Base-by-base conservation (phyloP, 2,329 filamentous ascomycete genomes). In the Monilinia fructigena region DNA sequence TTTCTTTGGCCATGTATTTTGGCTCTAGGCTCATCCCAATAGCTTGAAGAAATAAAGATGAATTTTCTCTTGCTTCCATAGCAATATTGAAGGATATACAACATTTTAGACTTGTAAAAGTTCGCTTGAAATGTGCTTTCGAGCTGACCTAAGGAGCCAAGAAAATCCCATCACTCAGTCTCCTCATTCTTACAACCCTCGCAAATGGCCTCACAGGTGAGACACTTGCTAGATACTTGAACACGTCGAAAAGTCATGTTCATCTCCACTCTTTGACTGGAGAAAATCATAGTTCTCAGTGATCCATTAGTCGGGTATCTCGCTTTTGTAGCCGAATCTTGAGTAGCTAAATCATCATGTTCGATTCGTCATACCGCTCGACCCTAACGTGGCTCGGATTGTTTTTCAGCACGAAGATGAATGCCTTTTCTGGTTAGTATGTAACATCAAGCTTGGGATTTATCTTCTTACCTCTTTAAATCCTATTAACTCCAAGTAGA, bases 221-320 rank as follows among this genome's bases (percentile, higher is more conserved):
- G 53, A 2, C 53, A 64, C 18, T 54, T 38, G 10, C 31, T 48
- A 12, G 16, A 38, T 54, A 47, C n/a, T 10, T 1, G 0, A 14
- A 18, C 12, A 8, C 14, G 26, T 26, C 23, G 23, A 16, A 76
- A 76, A 3, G 75, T 61, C 71, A 76, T 74, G 59, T 74, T 75
- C 73, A 77, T 76, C 20, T 72, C 72, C 5, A 75, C 74, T 35
- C 68, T 66, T 55, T 77, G 75, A 14, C 75, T 74, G 75, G 76
- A 28, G 35, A 67, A 50, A 77, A 75, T 23, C 72, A 75, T 18
- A 42, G 52, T 2, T 71, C 61, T 74, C 74, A 76, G 4, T 70
- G 55, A 40, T 42, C 53, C 1, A 55, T 18, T 1, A 76, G 60
- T 67, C 74, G 60, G n/a, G 77, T 65, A 26, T 69, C 63, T 40